phyloP scores from a whole-genome alignment of 2,329 filamentous ascomycete genomes.

The Ustulina deusta region DNA sequence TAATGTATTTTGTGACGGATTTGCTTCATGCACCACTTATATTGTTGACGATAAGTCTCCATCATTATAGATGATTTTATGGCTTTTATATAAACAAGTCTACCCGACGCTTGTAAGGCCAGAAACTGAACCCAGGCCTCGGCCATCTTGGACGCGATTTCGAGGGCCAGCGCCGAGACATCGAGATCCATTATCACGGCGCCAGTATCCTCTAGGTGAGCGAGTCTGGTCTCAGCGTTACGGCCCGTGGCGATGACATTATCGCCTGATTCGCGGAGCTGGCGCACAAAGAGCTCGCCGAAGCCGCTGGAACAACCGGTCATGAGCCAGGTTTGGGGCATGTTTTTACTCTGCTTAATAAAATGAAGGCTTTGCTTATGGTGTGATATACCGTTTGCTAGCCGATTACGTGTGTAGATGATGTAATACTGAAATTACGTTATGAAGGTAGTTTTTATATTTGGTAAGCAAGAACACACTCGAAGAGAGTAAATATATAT shows the following conservation, averaged over 20 bases:
- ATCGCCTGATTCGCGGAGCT: slow-evolving; percentile 53
- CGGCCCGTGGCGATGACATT: slow-evolving; percentile 58
- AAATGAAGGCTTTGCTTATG: background rate
- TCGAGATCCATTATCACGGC: slow-evolving; percentile 50
- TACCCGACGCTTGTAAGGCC: too few relatives aligned
- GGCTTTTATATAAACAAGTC: too few relatives aligned
- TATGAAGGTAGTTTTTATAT: background rate
- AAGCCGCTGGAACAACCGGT: slow-evolving; percentile 60
- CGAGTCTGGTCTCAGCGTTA: slow-evolving; percentile 49
- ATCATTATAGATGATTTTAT: too few relatives aligned
- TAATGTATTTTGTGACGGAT: too few relatives aligned
- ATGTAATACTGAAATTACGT: background rate
- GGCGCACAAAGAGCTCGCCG: slow-evolving; percentile 53
- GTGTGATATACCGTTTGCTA: background rate
- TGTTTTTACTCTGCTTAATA: background rate
- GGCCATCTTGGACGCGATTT: slow-evolving; percentile 43
- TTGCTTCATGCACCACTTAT: too few relatives aligned
- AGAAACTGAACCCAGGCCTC: slow-evolving; percentile 41
- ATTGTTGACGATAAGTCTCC: too few relatives aligned
- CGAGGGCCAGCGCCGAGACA: slow-evolving; percentile 41
- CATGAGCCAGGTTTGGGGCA: slow-evolving; percentile 53
- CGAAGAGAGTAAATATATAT: too few relatives aligned
- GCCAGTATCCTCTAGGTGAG: slow-evolving; percentile 52
- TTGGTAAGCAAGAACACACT: background rate
- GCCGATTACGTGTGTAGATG: background rate